A percentile compares a stretch with the other conserved stretches of the same genome.
phyloP scores from a whole-genome alignment of 1,139 yeast species.

The Sugiyamaella paludigena region DNA sequence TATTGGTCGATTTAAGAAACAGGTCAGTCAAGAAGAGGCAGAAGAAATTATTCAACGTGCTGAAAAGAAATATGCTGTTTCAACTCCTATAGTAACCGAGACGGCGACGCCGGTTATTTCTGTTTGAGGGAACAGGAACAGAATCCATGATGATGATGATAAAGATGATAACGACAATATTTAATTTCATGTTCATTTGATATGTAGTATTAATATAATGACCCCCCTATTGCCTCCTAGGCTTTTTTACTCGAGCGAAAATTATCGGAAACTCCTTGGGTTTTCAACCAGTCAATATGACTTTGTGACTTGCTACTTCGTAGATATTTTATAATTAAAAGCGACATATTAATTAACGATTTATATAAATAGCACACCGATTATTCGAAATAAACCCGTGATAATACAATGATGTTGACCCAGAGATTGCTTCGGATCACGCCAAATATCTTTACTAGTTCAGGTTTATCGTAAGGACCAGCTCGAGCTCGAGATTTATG shows the following conservation, averaged over 20 bases:
- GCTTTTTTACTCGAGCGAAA: too few species aligned
- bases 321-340: too few species aligned
- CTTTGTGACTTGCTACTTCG: too few species aligned
- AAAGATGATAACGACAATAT: conserved; percentile 13
- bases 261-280: too few species aligned
- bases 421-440: background rate
- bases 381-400: too few species aligned
- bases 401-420: background rate
- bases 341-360: too few species aligned
- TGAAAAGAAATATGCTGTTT: conserved; percentile 24
- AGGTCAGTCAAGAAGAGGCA: conserved; percentile 32
- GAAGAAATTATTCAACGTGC: conserved; percentile 35
- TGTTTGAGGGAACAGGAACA: background rate
- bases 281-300: too few species aligned
- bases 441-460: background rate
- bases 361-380: too few species aligned
- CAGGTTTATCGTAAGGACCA: too few species aligned
- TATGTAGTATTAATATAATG: conserved; percentile 9
- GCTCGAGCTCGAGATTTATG: too few species aligned
- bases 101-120: too few species aligned
- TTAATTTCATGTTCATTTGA: conserved; percentile 5
- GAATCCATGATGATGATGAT: conserved; percentile 7
- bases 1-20: conserved; percentile 24
- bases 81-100: background rate
- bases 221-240: background rate